Evolutionary conservation across 2,329 filamentous ascomycete species (phyloP).

Genomic region (Fusarium pseudonygamai): DNA sequence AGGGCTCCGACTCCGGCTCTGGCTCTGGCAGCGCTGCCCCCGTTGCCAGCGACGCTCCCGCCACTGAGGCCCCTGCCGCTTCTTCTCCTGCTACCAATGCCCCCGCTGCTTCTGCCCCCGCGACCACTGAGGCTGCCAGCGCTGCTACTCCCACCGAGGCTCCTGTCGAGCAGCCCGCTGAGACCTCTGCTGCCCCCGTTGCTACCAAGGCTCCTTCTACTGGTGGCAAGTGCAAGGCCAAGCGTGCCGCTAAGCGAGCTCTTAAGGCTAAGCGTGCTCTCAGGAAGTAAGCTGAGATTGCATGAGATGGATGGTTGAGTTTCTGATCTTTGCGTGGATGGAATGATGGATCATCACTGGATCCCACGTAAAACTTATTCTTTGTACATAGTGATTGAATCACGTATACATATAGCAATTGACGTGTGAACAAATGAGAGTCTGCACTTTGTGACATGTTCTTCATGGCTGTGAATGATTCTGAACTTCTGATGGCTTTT

Average conservation of each 20-base stretch:
- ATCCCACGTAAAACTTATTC: slow-evolving; percentile 31
- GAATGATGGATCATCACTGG: slow-evolving; percentile 22
- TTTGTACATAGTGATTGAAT: slow-evolving; percentile 40
- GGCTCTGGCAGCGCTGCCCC: slow-evolving; percentile 19
- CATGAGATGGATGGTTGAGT: slow-evolving; percentile 1
- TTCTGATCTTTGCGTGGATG: slow-evolving; percentile 13
- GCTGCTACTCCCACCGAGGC: not conserved
- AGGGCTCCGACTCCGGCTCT: slow-evolving; percentile 17
- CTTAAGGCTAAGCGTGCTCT: slow-evolving; percentile 13
- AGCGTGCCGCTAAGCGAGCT: slow-evolving; percentile 11
- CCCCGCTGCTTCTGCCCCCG: slow-evolving; percentile 26
- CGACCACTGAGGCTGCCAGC: slow-evolving; percentile 17
- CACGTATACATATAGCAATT: slow-evolving; percentile 5
- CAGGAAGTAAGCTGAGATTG: slow-evolving; percentile 2
- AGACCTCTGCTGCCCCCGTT: slow-evolving; percentile 8
- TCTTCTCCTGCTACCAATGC: not conserved
- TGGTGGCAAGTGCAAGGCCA: slow-evolving; percentile 25
- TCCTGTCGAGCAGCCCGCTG: slow-evolving; percentile 11
- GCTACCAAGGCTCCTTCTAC: slow-evolving; percentile 27
- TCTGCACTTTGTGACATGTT: not conserved
- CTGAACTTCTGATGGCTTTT: too few relatives aligned
- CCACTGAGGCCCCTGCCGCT: slow-evolving; percentile 1
- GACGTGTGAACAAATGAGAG: not conserved
- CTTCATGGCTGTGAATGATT: not conserved
- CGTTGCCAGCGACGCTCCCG: slow-evolving; percentile 17